Base-by-base conservation (phyloP, 306 rosid genomes). In the Acacia melanoxylon region DNA sequence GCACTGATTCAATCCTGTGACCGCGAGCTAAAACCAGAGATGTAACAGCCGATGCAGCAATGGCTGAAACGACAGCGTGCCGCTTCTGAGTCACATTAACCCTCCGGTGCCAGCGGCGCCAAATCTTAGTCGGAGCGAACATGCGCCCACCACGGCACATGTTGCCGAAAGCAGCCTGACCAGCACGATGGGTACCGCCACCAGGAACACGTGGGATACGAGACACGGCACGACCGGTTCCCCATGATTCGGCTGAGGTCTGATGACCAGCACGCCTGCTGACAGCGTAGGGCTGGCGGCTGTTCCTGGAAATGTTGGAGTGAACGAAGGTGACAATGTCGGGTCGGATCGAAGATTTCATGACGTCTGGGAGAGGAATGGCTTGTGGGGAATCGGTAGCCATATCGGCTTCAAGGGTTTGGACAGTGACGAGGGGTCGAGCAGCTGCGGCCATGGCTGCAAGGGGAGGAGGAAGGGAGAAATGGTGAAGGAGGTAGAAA, bases 61-160 rank as follows among this genome's bases (percentile, higher is more conserved):
- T 90, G 17, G 94, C 91, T 5, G 94, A 88, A 35, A 83, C 94
- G 22, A 90, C 66, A 19, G 94, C 94, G 70, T 86, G 87, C 13
- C 94, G 80, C 82, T 88, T 90, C 81, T 88, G 94, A 77, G 89
- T 90, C 12, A 86, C 92, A 19, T 90, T 90, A 65, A 90, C 87
- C 83, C 77, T 90, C 1, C 94, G 82, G 84, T 90, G 94, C 94
- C 94, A 90, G 6, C 90, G 90, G 77, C 94, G 92, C 94, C 94
- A 90, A 86, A 88, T 90, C 94, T 82, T 90, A n/a, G 94, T 90
- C 3, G 92, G 94, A 37, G 92, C 92, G 37, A 90, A 90, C 92
- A 90, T 88, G 51, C 92, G 86, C 0, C 94, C 94, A 1, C 94
- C 94, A 8, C 94, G 91, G 78, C 94, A 90, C 94, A 90, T 90